Percentiles rank a stretch among this genome's conserved stretches.
These are phyloP conservation scores for Recurvomyces mirabilis DNA, from an alignment of 495 filamentous ascomycete genomes.

Conservation along the genomic window DNA sequence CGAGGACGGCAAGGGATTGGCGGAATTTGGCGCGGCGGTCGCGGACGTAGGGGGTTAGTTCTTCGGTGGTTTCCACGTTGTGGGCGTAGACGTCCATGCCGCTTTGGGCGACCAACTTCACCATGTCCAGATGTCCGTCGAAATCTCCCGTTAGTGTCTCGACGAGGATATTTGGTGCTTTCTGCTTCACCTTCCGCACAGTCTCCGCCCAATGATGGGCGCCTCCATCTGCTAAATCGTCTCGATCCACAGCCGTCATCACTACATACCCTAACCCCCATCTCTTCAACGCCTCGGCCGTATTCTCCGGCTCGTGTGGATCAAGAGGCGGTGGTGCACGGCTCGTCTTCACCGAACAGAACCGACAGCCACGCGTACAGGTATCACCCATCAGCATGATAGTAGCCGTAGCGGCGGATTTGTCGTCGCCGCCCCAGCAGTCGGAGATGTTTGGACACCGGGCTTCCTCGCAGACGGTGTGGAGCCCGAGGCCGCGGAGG, in stretches of 20 bases:
- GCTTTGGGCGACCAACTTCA: conserved; percentile 65
- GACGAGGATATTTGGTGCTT: conserved; percentile 76
- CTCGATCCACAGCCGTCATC: conserved; percentile 82
- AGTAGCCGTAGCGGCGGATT: conserved; percentile 84
- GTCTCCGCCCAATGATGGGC: conserved; percentile 89
- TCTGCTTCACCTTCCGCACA: conserved; percentile 84
- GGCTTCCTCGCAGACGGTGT: conserved; percentile 97
- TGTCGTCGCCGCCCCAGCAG: conserved; percentile 88
- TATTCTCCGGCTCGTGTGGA: conserved; percentile 93
- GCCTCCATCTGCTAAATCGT: conserved; percentile 82
- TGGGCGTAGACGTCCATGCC: conserved; percentile 95
- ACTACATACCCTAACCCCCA: conserved; percentile 97
- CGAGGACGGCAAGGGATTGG: conserved; percentile 70
- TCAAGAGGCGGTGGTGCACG: conserved; percentile 72
- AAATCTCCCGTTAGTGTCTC: conserved; percentile 93
- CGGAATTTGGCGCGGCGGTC: conserved; percentile 85
- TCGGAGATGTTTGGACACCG: conserved; percentile 94
- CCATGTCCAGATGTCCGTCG: conserved; percentile 70
- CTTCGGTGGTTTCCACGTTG: conserved; percentile 93
- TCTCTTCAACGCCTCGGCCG: conserved; percentile 78
- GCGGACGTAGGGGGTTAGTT: conserved; percentile 73
- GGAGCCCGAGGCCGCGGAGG: conserved; percentile 74
- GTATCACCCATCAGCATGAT: conserved; percentile 99
- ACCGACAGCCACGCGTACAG: conserved; percentile 91
- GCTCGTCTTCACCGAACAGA: conserved; percentile 90